Base-by-base conservation (phyloP, 2,329 filamentous ascomycete species). In the Fusarium anguioides region DNA sequence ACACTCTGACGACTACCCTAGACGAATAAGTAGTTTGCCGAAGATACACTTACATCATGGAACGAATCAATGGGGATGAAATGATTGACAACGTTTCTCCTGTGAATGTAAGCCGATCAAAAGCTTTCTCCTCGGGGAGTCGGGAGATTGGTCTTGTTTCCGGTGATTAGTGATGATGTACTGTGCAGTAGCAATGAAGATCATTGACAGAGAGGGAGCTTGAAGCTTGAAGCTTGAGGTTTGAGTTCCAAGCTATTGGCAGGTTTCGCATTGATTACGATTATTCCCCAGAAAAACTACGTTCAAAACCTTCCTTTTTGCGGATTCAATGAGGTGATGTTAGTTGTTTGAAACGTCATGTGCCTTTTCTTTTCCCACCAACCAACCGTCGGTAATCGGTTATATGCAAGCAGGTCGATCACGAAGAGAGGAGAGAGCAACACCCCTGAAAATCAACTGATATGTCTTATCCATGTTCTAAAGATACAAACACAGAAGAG, bases 331-430 rank as follows among this genome's bases (percentile, higher is more conserved):
- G 60, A 68, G 54, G 64, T 68, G 64, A 68, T 68, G 41, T 50
- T 66, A 14, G n/a, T 29, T 18, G 18, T n/a, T 31, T 40, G 42
- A 37, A 68, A 54, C 64, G 53, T 66, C 63, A 67, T 67, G 64
- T 35, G 45, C 26, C 46, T 60, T 64, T 48, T 49, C 42, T n/a
- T n/a, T n/a, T n/a, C n/a, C n/a, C n/a, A n/a, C n/a, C 59, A 46
- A 47, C 46, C 61, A 60, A 64, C 45, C 41, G 42, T 65, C 64
- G 61, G 59, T 31, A 47, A 68, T 61, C 53, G 64, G 64, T 33
- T 60, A 67, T 68, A 67, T 68, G 64, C 64, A 68, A 49, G 54
- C 60, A 60, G 35, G 53, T 39, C 56, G 64, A 68, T 66, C 61
- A 56, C 48, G 33, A 60, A 17, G 39, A 54, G 45, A 36, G 27